Evolutionary conservation across 139 green algal species (phyloP).

Genomic region (Chlamydomonas sp.): DNA sequence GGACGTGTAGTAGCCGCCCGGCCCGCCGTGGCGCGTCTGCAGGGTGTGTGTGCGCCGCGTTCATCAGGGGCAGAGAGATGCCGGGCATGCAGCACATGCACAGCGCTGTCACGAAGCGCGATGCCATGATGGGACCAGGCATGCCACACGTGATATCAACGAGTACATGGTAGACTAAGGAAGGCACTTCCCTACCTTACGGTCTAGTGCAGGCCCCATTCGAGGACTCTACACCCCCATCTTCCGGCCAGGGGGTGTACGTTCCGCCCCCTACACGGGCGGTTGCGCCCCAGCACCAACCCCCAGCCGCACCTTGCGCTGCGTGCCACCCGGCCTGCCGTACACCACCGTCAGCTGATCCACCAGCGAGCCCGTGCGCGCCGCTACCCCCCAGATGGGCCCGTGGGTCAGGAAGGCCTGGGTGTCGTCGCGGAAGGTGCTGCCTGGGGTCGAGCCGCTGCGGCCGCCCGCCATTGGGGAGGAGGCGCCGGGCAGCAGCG

Average conservation of each 20-base stretch:
- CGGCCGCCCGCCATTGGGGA: background rate
- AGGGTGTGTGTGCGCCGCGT: too few relatives aligned
- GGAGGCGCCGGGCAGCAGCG: background rate
- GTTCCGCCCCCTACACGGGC: background rate
- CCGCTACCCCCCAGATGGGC: constrained; percentile 3
- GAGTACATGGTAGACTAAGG: too few relatives aligned
- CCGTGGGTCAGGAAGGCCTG: constrained; percentile 11
- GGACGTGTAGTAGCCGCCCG: background rate
- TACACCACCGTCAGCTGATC: constrained; percentile 23
- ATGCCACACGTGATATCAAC: too few relatives aligned
- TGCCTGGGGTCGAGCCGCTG: background rate
- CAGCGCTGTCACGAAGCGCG: too few relatives aligned
- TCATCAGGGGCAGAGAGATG: too few relatives aligned
- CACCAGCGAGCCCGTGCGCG: background rate
- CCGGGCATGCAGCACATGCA: too few relatives aligned
- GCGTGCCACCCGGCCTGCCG: constrained; percentile 1
- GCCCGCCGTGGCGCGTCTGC: constrained; percentile 1
- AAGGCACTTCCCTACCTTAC: too few relatives aligned
- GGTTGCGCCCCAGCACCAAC: background rate
- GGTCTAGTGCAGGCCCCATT: too few relatives aligned
- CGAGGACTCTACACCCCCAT: too few relatives aligned
- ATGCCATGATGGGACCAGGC: too few relatives aligned
- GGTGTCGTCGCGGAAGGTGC: background rate
- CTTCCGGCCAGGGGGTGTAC: too few relatives aligned
- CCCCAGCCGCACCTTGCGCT: background rate